These are phyloP conservation scores for Yamadazyma oceani DNA, from an alignment of 1,139 yeast species.

Conservation along the genomic window DNA sequence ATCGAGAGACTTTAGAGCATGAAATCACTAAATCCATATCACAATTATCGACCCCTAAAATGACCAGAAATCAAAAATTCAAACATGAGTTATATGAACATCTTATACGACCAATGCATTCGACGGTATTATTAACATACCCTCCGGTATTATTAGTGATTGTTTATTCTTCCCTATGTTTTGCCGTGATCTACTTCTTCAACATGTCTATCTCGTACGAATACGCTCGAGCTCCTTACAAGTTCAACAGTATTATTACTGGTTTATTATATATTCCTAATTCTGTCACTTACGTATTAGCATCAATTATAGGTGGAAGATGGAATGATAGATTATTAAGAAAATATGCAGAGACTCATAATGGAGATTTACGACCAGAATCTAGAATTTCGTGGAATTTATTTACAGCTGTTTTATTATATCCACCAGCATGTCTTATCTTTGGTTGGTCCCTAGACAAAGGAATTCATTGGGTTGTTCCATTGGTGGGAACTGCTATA, in stretches of 20 bases:
- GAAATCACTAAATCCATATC: slow-evolving; percentile 22
- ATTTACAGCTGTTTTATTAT: slow-evolving; percentile 58
- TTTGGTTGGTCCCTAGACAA: slow-evolving; percentile 81
- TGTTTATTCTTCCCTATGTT: slow-evolving; percentile 63
- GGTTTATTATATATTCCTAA: slow-evolving; percentile 84
- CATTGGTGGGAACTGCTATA: slow-evolving; percentile 73
- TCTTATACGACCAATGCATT: slow-evolving; percentile 47
- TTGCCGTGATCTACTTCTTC: slow-evolving; percentile 68
- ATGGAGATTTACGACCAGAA: slow-evolving; percentile 73
- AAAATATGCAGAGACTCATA: slow-evolving; percentile 53
- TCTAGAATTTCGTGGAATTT: slow-evolving; percentile 78
- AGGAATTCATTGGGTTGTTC: slow-evolving; percentile 72
- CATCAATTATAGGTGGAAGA: slow-evolving; percentile 74
- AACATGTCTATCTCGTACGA: slow-evolving; percentile 71
- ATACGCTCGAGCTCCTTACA: slow-evolving; percentile 67
- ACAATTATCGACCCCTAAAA: slow-evolving; percentile 3
- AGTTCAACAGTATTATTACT: slow-evolving; percentile 60
- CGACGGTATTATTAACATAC: slow-evolving; percentile 54
- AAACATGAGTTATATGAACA: slow-evolving; percentile 38
- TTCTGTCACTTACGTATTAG: slow-evolving; percentile 72
- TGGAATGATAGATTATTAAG: slow-evolving; percentile 70
- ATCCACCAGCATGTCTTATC: slow-evolving; percentile 66
- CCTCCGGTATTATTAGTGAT: slow-evolving; percentile 76
- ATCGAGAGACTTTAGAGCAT: slow-evolving; percentile 24
- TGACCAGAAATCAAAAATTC: slow-evolving; percentile 16